These are phyloP conservation scores for Coffea eugenioides DNA, from an alignment of 257 asterid genomes.

Conservation along the genomic window DNA sequence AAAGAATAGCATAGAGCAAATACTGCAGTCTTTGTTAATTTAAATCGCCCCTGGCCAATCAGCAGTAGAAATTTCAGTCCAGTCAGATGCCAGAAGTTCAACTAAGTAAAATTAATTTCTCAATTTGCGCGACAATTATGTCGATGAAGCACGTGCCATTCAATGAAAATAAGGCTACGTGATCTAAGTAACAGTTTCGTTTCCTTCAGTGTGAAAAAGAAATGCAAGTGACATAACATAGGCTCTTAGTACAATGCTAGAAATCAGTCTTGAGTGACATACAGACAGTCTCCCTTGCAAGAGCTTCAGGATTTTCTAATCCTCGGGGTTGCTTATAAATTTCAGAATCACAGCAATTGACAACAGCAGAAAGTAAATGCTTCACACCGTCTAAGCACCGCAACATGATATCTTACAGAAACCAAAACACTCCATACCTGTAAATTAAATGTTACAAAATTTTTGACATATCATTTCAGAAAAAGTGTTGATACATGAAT, in stretches of 20 bases:
- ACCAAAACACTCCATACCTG: slow-evolving; percentile 51
- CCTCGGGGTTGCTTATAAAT: slow-evolving; percentile 61
- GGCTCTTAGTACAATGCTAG: not conserved
- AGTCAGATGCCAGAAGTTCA: slow-evolving; percentile 9
- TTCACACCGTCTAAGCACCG: slow-evolving; percentile 60
- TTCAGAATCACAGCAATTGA: slow-evolving; percentile 61
- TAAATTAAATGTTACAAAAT: not conserved
- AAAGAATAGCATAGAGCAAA: not conserved
- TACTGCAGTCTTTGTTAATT: not conserved
- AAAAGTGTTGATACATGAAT: not conserved
- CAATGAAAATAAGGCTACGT: not conserved
- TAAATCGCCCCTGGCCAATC: not conserved
- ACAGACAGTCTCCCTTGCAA: slow-evolving; percentile 52
- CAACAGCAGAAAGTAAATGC: slow-evolving; percentile 46
- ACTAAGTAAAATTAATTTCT: not conserved
- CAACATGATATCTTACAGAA: slow-evolving; percentile 55
- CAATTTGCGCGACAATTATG: not conserved
- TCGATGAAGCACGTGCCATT: not conserved
- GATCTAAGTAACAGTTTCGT: not conserved
- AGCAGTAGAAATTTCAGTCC: not conserved
- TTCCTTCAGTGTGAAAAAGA: not conserved
- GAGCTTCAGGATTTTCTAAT: slow-evolving; percentile 62
- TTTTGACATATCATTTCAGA: not conserved
- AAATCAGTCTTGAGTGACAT: slow-evolving; percentile 12
- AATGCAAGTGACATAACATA: not conserved